Evolutionary conservation across 306 rosid species (phyloP), one percentile per base, ranked within the genome.

Genomic region (Acmispon strigosus): DNA sequence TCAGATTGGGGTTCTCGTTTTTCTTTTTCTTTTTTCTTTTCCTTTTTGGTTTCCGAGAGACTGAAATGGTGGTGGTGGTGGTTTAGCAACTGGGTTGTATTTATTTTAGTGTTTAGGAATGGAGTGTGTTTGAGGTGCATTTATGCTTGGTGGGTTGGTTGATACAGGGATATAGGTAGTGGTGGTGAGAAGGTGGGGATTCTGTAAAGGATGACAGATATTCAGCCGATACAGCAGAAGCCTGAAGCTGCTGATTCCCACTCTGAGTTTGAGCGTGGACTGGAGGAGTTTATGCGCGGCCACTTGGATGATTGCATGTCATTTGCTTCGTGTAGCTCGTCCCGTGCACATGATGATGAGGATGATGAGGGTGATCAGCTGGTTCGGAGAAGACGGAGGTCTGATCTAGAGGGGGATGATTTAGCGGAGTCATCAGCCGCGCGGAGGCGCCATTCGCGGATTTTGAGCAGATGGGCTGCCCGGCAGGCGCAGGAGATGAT

Each of bases 401-500:
- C 96, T 81, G 99, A 89, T 80, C 86, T 91, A 75, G 99, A 91
- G 70, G 96, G 91, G 42, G 89, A 95, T 78, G 96, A 91, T 89
- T 82, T 95, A 72, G 99, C 96, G 0, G 99, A 95, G 79, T 95
- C 99, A 0, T 95, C 99, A 0, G 99, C 97, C 45, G 92, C 91
- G 4, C 84, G 91, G 18, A 75, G 96, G 34, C 90, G 90, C 66
- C 99, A 95, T 74, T 95, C 99, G 0, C 81, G 96, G 69, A 87
- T 91, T 82, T 81, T 95, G 86, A 89, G 96, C 78, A 77, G 96
- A 53, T 91, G 97, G 99, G 99, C 99, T 69, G 99, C 97, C 0
- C 83, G 89, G 61, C 99, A 95, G 86, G 97, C 99, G 0, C 99
- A 95, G 82, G 99, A 95, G 84, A 95, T 95, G 99, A 95, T 95